A percentile compares a stretch with the other conserved stretches of the same genome.
Conservation (phyloP, 2,329 filamentous ascomycete species). For the Drechmeria coniospora region DNA sequence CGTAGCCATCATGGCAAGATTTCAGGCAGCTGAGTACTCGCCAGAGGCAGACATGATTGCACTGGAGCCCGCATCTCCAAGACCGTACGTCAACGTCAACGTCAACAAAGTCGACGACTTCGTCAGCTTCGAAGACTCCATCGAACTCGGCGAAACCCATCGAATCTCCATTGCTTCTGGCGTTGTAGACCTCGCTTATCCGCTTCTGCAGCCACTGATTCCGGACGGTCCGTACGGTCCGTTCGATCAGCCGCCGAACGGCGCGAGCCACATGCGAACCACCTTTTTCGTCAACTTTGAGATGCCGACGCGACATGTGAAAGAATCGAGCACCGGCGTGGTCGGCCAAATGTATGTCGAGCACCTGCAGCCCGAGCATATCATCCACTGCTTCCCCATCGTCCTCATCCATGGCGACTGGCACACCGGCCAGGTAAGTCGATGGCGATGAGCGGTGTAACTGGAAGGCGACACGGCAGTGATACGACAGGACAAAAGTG, state of each 20-base stretch:
- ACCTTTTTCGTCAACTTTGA: conserved; percentile 12
- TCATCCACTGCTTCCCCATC: conserved; percentile 10
- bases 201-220: not conserved
- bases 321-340: conserved; percentile 6
- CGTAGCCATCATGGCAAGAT: no score
- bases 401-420: conserved; percentile 21
- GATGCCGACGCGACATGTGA: conserved; percentile 7
- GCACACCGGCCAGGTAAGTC: conserved; percentile 17
- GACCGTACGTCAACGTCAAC: no score
- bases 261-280: conserved; percentile 6
- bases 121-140: no score
- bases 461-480: not conserved
- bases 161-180: no score
- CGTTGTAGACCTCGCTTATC: not conserved
- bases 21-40: no score
- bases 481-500: no score
- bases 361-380: conserved; percentile 9
- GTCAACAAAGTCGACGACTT: no score
- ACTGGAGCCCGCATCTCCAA: no score
- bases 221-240: not conserved
- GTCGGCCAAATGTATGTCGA: conserved; percentile 22
- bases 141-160: no score
- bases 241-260: conserved; percentile 1
- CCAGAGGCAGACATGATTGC: no score
- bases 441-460: not conserved